Base-by-base conservation (phyloP, 176 grass and related monocot genomes). In the Chloris gayana region DNA sequence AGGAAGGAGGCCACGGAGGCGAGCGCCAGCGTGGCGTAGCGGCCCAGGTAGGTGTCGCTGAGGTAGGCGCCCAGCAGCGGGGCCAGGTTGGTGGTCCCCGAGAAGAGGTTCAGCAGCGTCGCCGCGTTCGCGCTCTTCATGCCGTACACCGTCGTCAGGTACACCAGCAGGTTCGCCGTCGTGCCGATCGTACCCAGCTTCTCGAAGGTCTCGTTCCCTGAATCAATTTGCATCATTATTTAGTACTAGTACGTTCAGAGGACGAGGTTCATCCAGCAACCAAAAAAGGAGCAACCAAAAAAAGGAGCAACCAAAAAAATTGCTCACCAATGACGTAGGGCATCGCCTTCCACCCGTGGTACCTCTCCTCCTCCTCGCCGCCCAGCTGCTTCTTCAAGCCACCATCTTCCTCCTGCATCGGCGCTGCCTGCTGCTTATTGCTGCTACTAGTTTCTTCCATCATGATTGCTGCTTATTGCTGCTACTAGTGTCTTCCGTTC, bases 141-240 rank as follows among this genome's bases (percentile, higher is more conserved):
- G 64, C 93, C 80, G 80, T 88, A 97, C 1, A 97, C 72, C 3
- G 87, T 90, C 14, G 91, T 94, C 25, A 97, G 85, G 85, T 97
- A 97, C 34, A 97, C 87, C 25, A 97, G 60, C 19, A 94, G 69
- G 83, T 97, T 97, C 0, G 91, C 33, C 14, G 69, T 1, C n/a
- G 94, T 91, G 27, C 94, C 94, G 30, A 92, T 76, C 4, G 94
- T 82, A 14, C 91, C 91, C 0, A 97, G 76, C 85, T 92, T 97
- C 80, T 97, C 94, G 35, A 88, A 97, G 0, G 89, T 89, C 88
- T 97, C 94, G 39, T 97, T 97, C 25, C 91, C 93, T 96, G 79
- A n/a, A n/a, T n/a, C n/a, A n/a, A n/a, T n/a, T 6, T 12, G 9
- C 14, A 49, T 5, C 46, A 49, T 45, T 45, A 9, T 10, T 45